These are phyloP conservation scores for Ramalina intermedia DNA, from an alignment of 495 filamentous ascomycete genomes.

Conservation along the genomic window DNA sequence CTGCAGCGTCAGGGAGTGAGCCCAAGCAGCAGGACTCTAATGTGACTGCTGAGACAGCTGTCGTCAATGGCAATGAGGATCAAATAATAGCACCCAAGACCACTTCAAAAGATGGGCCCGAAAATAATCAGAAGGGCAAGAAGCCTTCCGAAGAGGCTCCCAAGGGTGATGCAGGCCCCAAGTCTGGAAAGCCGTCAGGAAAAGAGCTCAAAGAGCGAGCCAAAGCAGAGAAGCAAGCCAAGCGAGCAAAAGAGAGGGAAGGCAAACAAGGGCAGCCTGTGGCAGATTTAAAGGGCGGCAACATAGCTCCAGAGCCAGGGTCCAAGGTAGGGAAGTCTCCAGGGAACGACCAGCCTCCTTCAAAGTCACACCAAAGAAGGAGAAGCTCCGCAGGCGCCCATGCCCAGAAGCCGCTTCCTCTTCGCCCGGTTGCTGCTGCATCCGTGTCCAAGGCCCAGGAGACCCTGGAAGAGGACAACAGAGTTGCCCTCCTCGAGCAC, in stretches of 20 bases:
- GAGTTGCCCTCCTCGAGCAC: conserved; percentile 69
- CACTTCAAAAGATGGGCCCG: neutral
- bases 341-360: conserved; percentile 3
- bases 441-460: conserved; percentile 28
- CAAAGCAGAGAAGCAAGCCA: conserved; percentile 66
- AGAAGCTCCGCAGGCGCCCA: conserved; percentile 9
- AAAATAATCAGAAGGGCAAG: conserved; percentile 17
- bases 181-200: conserved; percentile 36
- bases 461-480: conserved; percentile 50
- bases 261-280: conserved; percentile 23
- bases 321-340: conserved; percentile 29
- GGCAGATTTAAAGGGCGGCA: conserved; percentile 19
- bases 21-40: neutral
- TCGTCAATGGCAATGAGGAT: neutral
- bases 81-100: neutral
- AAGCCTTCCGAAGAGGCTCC: conserved; percentile 18
- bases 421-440: conserved; percentile 19
- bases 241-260: conserved; percentile 48
- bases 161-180: conserved; percentile 8
- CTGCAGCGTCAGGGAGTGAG: neutral
- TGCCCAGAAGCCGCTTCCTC: conserved; percentile 7
- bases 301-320: conserved; percentile 15
- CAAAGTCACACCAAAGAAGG: conserved; percentile 14
- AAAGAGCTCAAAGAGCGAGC: conserved; percentile 63
- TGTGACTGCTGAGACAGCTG: neutral